A percentile compares a stretch with the other conserved stretches of the same genome.
These are phyloP conservation scores for Penicillium concentricum DNA, from an alignment of 2,329 filamentous ascomycete genomes.

Conservation along the genomic window DNA sequence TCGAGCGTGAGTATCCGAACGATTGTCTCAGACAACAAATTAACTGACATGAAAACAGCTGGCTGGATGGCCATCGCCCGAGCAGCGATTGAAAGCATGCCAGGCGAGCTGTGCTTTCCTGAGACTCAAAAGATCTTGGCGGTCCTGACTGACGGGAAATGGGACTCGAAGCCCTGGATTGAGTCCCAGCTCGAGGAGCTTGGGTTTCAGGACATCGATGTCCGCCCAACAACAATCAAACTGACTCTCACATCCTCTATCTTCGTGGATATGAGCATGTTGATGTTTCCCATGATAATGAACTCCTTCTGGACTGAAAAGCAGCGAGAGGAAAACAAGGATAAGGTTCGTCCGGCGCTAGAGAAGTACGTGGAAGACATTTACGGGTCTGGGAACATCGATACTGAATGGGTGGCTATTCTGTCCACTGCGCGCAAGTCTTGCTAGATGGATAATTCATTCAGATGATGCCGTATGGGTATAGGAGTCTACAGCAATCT, in stretches of 20 bases:
- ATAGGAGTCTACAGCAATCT: not conserved
- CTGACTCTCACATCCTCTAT: slow-evolving; percentile 14
- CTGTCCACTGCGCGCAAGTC: slow-evolving; percentile 32
- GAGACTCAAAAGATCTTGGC: slow-evolving; percentile 19
- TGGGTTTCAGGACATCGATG: slow-evolving; percentile 26
- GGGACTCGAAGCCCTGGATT: slow-evolving; percentile 25
- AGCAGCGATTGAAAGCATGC: slow-evolving; percentile 27
- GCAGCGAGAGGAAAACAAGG: slow-evolving; percentile 25
- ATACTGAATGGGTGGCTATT: slow-evolving; percentile 29
- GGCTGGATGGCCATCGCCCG: slow-evolving; percentile 30
- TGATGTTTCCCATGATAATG: slow-evolving; percentile 23
- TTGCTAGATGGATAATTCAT: not conserved
- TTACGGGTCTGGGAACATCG: slow-evolving; percentile 25
- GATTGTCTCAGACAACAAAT: not conserved
- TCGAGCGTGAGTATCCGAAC: slow-evolving; percentile 25
- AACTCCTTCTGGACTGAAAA: slow-evolving; percentile 30
- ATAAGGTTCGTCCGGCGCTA: slow-evolving; percentile 22
- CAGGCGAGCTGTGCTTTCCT: slow-evolving; percentile 28
- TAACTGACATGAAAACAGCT: slow-evolving; percentile 14
- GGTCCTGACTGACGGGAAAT: slow-evolving; percentile 18
- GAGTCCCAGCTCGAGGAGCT: slow-evolving; percentile 21
- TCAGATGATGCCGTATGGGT: not conserved
- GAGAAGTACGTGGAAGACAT: slow-evolving; percentile 24
- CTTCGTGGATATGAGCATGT: slow-evolving; percentile 22
- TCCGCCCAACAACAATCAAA: slow-evolving; percentile 16